phyloP scores from a whole-genome alignment of 345 rosid species.

The Rhodamnia argentea region DNA sequence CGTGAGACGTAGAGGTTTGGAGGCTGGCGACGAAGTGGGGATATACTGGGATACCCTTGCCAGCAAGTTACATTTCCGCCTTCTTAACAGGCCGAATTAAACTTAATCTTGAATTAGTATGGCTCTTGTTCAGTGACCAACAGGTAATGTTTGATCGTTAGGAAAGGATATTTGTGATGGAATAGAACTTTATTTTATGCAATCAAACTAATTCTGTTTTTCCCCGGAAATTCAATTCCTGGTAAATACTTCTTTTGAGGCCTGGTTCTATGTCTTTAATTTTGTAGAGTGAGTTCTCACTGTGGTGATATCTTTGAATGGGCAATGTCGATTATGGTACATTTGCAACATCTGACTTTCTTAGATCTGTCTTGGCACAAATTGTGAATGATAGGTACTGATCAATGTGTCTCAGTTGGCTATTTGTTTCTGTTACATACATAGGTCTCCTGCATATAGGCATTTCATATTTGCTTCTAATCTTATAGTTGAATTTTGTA shows the following conservation, averaged over 20 bases:
- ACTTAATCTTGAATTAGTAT: no score
- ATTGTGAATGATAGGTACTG: no score
- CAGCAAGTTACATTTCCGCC: background rate
- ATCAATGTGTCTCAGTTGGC: no score
- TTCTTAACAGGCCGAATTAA: background rate
- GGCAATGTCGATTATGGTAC: background rate
- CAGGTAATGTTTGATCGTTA: background rate
- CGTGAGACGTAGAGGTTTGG: background rate
- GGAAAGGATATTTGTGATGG: background rate
- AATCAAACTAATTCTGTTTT: background rate
- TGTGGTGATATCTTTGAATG: background rate
- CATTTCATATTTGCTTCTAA: no score
- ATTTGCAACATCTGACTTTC: background rate
- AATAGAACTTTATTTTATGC: background rate
- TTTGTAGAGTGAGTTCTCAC: background rate
- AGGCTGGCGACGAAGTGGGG: background rate
- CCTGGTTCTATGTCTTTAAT: background rate
- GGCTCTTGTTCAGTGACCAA: no score
- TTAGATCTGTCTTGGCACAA: no score
- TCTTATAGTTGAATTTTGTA: no score
- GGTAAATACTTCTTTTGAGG: background rate
- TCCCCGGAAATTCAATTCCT: background rate
- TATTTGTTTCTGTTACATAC: no score
- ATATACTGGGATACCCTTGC: background rate
- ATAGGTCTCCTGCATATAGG: no score